Base-by-base conservation (phyloP, 352 stramenopile genomes). In the Stramenopiles sp. region DNA sequence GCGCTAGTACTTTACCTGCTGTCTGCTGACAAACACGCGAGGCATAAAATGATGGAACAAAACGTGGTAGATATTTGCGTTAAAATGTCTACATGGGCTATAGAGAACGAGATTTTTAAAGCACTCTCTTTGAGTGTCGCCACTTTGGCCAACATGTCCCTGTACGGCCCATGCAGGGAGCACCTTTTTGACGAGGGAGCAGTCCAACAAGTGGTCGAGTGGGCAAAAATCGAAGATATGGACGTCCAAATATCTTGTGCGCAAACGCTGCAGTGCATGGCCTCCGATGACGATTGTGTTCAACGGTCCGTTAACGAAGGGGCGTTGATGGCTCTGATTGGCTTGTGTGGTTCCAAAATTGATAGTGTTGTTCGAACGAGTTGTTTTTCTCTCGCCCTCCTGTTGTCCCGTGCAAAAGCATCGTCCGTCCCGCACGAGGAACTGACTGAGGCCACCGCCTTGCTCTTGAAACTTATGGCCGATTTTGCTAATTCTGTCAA, bases 221-320 rank as follows among this genome's bases (percentile, higher is more conserved):
- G 43, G 43, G 12, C 43, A 53, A 53, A 53, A 53, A 53, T 53
- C 43, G 43, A 53, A 18, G 43, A 53, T 53, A 53, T 53, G 12
- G 25, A 53, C 25, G 43, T 53, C 25, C 43, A 53, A 53, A 53
- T 18, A 53, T 53, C 43, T 53, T 53, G 43, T 25, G 43, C 43
- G 12, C 43, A 53, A 53, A 53, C 43, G 43, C 25, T 53, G 25
- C 43, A 53, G 25, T 53, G 43, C 43, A 53, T 53, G 43, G 43
- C 43, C 12, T 53, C 43, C 43, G 43, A 53, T 53, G 43, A 53
- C 25, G 43, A 53, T 53, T 53, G 43, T 53, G 43, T 53, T 53
- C 43, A 53, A 25, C 43, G 43, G 25, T 53, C 43, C 12, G 43
- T 53, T 18, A 25, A 53, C 12, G 43, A 53, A 53, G 43, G 43